Base-by-base conservation (phyloP, 768 basidiomycete genomes). In the Glaciozyma antarctica region DNA sequence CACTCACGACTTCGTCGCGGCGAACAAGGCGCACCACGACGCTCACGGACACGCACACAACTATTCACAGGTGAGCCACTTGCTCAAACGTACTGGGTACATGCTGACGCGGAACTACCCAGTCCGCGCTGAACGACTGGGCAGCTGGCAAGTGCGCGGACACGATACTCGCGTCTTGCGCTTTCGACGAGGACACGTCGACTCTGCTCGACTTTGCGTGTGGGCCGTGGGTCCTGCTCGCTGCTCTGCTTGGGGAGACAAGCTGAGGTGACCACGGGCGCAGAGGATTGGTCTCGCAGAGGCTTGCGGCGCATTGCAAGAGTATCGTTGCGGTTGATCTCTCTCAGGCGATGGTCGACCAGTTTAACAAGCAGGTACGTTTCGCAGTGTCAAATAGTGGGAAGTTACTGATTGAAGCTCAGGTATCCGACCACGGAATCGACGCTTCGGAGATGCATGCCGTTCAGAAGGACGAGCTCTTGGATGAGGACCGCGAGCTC, bases 191-290 rank as follows among this genome's bases (percentile, higher is more conserved):
- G 57, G 43, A 45, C 57, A 17, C 19, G 19, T 45, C 57, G 0
- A 58, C 57, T 5, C n/a, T 58, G 6, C 24, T 58, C 17, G 57
- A 58, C 57, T 58, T 58, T 45, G 57, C 57, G 5, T 58, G 43
- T n/a, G 57, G 57, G 15, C 21, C 41, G 57, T 58, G 26, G 16
- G 57, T 17, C 44, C 16, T 24, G 1, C 13, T 19, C 7, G 28
- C 1, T 7, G 30, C 15, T 32, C 9, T 54, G 30, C 12, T 30
- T 16, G 1, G 13, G 30, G 2, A 34, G 17, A 21, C 16, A 16
- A 21, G 53, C 53, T 54, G 16, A 54, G 10, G 3, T 30, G 16
- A 2, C 15, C 28, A 6, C 38, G n/a, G 12, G 22, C 6, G 5
- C 57, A 58, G 57, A 10, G 57, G 57, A 5, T 16, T 58, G 24